Conservation (phyloP, 306 rosid species). For the Corylus avellana region DNA sequence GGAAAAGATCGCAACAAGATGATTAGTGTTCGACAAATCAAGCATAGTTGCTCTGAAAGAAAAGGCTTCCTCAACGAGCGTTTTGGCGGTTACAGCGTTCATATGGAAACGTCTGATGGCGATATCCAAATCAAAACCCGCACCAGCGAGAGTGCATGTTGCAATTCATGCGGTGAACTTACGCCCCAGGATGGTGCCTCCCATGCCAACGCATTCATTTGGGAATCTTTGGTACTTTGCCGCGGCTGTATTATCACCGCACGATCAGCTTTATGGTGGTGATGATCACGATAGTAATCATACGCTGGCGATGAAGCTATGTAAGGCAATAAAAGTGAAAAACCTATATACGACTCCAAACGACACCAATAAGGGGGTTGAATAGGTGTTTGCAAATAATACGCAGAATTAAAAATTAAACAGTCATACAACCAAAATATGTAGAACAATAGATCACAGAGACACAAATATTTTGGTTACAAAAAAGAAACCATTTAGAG, state of each 20-base stretch:
- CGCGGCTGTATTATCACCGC: background rate
- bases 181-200: constrained; percentile 2
- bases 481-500: no score
- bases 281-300: background rate
- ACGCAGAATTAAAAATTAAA: no score
- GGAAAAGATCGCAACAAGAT: background rate
- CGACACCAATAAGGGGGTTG: no score
- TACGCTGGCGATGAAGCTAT: background rate
- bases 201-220: background rate
- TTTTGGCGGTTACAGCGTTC: constrained; percentile 10
- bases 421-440: no score
- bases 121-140: no score
- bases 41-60: background rate
- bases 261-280: background rate
- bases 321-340: background rate
- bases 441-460: no score
- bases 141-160: background rate
- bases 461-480: no score
- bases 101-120: constrained; percentile 10
- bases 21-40: constrained; percentile 3
- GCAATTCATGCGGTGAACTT: constrained; percentile 22
- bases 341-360: no score
- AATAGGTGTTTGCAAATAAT: no score
- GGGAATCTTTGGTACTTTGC: constrained; percentile 12
- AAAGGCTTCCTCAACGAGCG: background rate